phyloP scores from a whole-genome alignment of 1,284 basidiomycete genomes.

The Mycena citricolor region DNA sequence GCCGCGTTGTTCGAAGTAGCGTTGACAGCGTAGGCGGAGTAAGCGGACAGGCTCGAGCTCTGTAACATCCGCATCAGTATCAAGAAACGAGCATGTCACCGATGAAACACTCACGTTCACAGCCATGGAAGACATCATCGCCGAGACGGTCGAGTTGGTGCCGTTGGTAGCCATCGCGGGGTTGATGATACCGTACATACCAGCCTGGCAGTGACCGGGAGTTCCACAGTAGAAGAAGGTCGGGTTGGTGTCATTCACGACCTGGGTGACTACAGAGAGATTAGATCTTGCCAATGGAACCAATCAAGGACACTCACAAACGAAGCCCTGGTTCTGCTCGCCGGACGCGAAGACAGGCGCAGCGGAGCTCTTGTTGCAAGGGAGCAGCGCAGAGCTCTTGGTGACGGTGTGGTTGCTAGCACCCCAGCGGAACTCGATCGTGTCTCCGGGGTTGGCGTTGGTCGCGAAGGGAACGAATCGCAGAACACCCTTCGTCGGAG shows the following conservation, averaged over 20 bases:
- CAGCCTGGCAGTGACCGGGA: slow-evolving; percentile 68
- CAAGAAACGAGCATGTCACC: slow-evolving; percentile 1
- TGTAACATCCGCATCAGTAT: slow-evolving; percentile 21
- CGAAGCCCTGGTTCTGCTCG: slow-evolving; percentile 58
- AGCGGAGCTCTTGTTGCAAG: slow-evolving; percentile 69
- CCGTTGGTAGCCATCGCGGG: slow-evolving; percentile 46
- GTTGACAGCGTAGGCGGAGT: slow-evolving; percentile 49
- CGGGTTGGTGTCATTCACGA: slow-evolving; percentile 69
- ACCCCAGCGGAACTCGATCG: slow-evolving; percentile 70
- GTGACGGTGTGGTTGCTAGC: slow-evolving; percentile 78
- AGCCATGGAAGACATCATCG: slow-evolving; percentile 51
- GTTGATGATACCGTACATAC: slow-evolving; percentile 83
- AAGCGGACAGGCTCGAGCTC: slow-evolving; percentile 56
- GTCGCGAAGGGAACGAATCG: slow-evolving; percentile 72
- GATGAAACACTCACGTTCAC: slow-evolving; percentile 39
- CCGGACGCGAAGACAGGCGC: slow-evolving; percentile 61
- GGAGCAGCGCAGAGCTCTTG: slow-evolving; percentile 60
- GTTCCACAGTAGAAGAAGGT: slow-evolving; percentile 73
- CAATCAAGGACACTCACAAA: slow-evolving; percentile 40
- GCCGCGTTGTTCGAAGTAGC: slow-evolving; percentile 46
- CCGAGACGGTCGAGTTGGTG: slow-evolving; percentile 45
- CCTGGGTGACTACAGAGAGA: slow-evolving; percentile 52
- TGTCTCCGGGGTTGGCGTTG: slow-evolving; percentile 74
- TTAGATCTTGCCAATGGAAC: neutral
- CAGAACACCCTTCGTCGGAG: slow-evolving; percentile 70